Evolutionary conservation across 2,329 filamentous ascomycete species (phyloP), one percentile per base, ranked within the genome.

Genomic region (Colletotrichum caudatum): DNA sequence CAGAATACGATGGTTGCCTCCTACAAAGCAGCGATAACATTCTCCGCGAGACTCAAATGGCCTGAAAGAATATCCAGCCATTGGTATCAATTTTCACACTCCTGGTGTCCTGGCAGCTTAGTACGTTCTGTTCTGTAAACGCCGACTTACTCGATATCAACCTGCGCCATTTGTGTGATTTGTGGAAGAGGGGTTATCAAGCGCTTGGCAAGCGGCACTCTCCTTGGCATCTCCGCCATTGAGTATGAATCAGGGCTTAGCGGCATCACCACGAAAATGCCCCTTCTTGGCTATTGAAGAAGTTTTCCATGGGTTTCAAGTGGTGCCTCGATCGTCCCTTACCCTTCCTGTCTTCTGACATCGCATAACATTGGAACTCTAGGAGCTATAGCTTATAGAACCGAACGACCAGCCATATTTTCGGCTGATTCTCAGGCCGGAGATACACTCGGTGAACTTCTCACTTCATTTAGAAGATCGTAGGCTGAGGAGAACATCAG

Each of bases 231-330:
- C 33, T 33, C 57, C 35, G 64, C 12, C 50, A 12, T 39, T 44
- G 35, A 63, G 33, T 64, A 67, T 51, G 64, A 71, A 50, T 63
- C 64, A 57, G 58, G 51, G 14, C 51, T 26, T 63, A 51, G 68
- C 68, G 41, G 62, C 62, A 71, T 67, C 51, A 35, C 41, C n/a
- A 26, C 5, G 35, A 56, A 57, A 35, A 48, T 29, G 5, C 46
- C 16, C 23, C n/a, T 51, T 66, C 57, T 62, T 67, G 65, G 65
- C 65, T 29, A 1, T 39, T 56, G 57, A 46, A 54, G 46, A 41
- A 51, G 37, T 60, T 51, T 66, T 33, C 50, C 46, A 12, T 50
- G 9, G 9, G n/a, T 6, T 46, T 8, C 8, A 7, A 14, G 23
- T 16, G 23, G 5, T 7, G 12, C 7, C 7, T 46, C 20, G 5